Evolutionary conservation across 345 rosid species (phyloP).

Genomic region (Hevea brasiliensis): DNA sequence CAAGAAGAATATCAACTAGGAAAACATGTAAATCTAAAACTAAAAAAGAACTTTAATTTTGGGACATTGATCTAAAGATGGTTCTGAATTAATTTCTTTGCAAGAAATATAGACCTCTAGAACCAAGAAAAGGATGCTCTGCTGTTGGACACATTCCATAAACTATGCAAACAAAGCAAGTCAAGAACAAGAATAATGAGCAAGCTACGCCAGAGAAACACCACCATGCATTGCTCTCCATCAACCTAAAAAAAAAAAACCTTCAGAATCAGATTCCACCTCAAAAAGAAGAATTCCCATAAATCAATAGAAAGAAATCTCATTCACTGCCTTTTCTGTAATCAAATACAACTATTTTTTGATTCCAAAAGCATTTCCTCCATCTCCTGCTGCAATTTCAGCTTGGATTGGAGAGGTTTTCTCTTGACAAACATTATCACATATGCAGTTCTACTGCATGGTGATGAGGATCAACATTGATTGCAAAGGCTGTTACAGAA

Average conservation of each 20-base stretch:
- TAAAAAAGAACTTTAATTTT: no score
- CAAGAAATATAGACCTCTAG: no score
- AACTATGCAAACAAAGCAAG: slow-evolving; percentile 12
- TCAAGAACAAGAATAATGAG: slow-evolving; percentile 39
- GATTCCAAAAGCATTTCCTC: slow-evolving; percentile 13
- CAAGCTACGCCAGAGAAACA: slow-evolving; percentile 4
- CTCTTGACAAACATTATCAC: neutral
- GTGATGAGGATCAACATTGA: slow-evolving; percentile 54
- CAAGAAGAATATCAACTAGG: neutral
- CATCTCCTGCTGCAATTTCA: neutral
- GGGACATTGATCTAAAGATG: no score
- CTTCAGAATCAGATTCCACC: slow-evolving; percentile 44
- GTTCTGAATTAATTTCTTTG: no score
- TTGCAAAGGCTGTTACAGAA: slow-evolving; percentile 50
- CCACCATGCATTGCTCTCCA: neutral
- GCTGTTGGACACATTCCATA: neutral
- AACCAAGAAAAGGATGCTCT: slow-evolving; percentile 17
- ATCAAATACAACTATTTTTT: neutral
- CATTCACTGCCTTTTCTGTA: slow-evolving; percentile 6
- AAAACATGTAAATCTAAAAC: no score
- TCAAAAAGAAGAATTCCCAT: slow-evolving; percentile 1
- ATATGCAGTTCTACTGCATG: slow-evolving; percentile 41
- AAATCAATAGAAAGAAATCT: neutral
- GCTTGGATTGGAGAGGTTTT: no score
- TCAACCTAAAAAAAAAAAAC: neutral